Evolutionary conservation across 306 rosid species (phyloP), one percentile per base, ranked within the genome.

Genomic region (Vicia villosa): DNA sequence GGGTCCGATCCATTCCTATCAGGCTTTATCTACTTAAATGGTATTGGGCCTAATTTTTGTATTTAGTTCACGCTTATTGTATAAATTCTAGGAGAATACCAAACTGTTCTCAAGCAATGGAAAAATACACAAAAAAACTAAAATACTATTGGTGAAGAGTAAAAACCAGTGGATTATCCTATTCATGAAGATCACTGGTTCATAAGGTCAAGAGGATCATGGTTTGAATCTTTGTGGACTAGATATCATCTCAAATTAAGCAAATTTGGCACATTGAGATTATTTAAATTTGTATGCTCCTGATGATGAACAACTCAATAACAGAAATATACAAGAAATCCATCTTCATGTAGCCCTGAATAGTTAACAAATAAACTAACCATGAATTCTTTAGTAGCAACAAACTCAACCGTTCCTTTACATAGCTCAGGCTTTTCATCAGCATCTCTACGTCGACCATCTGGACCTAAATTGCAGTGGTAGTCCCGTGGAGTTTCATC

Each of bases 381-480:
- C 99, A 91, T 88, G 72, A 87, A 94, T 66, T 94, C 99, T 79
- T 87, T 91, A 24, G 99, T 86, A 32, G 99, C 99, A 74, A 87
- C 92, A 71, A 94, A 94, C 80, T 94, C 99, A 74, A 94, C 99
- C 32, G 99, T 84, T 86, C 99, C 99, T 84, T 92, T 87, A 76
- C 96, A 94, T 55, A 94, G 78, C 78, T 94, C 99, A 37, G 96
- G 92, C 81, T 97, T 84, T 80, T 91, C 99, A 84, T 94, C 97
- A 54, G 91, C 97, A 86, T 94, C 99, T 74, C 99, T 84, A 34
- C 97, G 94, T 59, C 96, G 86, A 76, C 99, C 97, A 80, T 94
- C 99, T 65, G 99, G 99, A 66, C 99, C 99, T 34, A 94, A 85
- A 77, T 94, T 94, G 86, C 99, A 94, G 83, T 87, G 97, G 88